Base-by-base conservation (phyloP, 805 yeast genomes). In the Candida sakaeoensis region DNA sequence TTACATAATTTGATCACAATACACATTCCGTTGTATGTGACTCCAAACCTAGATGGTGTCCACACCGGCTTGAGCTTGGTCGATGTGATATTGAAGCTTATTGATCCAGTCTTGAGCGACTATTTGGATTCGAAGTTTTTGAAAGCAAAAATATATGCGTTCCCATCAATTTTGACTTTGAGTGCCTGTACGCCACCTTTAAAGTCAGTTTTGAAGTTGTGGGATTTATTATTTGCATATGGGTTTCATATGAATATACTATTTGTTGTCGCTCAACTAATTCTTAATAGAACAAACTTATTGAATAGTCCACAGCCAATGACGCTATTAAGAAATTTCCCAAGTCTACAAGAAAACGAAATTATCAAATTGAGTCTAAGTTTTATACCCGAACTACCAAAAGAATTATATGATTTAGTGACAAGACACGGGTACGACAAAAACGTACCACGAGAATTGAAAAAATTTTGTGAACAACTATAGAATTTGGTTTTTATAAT, bases 211-310 rank as follows among this genome's bases (percentile, higher is more conserved):
- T 61, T 89, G 27, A 75, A 79, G 42, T 68, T 89, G 13, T 89
- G 97, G 97, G 97, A 89, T 57, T 85, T 89, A 48, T 62, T 88
- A 50, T 84, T 89, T 60, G 95, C 96, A 3, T 89, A 86, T 52
- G 97, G 97, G 0, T 78, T 85, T 14, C 96, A 90, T 53, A 74
- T 88, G 80, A 89, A 90, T 60, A 75, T 90, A 21, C 65, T 90
- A 27, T 84, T 88, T 49, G 78, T 89, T 2, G 86, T 88, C 7
- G 91, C 96, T 2, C 95, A 86, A 55, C 63, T 89, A 16, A 79
- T 85, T 4, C 66, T 82, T 30, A 80, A 84, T 43, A 67, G 96
- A 42, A 73, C 79, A 8, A 62, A 71, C 22, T 63, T 89, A n/a
- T 58, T 90, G 40, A 63, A 63, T 12, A 70, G 82, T 7, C 60